These are phyloP conservation scores for Intubia oerlemansii DNA, from an alignment of 2,329 filamentous ascomycete species.

Conservation along the genomic window DNA sequence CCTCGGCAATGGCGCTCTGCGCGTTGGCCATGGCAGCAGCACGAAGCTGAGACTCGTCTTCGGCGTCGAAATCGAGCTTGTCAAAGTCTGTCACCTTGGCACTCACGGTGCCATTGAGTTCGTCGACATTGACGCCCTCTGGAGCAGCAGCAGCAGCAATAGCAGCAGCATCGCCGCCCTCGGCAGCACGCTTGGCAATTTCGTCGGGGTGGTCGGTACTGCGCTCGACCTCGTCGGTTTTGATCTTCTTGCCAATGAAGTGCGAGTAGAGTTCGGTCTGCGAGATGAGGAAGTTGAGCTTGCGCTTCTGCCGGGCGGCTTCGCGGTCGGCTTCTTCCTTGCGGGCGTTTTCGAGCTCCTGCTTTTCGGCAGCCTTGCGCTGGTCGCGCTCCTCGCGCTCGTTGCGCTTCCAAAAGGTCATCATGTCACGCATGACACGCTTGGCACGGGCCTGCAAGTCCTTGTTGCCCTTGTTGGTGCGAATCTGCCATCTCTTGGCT, in stretches of 20 bases:
- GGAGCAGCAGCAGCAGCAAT: too few relatives aligned
- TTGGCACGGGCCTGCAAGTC: constrained; percentile 93
- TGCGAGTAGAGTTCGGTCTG: constrained; percentile 98
- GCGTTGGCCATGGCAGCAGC: constrained; percentile 87
- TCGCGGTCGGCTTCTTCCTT: constrained; percentile 95
- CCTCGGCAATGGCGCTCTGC: constrained; percentile 85
- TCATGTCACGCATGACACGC: constrained; percentile 98
- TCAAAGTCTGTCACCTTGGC: constrained; percentile 82
- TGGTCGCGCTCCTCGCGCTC: constrained; percentile 92
- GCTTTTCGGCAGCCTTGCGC: constrained; percentile 80
- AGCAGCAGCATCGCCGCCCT: not conserved
- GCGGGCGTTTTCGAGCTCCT: constrained; percentile 89
- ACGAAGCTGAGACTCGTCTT: constrained; percentile 64
- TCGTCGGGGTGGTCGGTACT: constrained; percentile 68
- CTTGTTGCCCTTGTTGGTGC: constrained; percentile 96
- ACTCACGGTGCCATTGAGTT: constrained; percentile 28
- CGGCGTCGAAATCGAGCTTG: constrained; percentile 85
- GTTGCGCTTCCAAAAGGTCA: constrained; percentile 98
- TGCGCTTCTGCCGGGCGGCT: constrained; percentile 90
- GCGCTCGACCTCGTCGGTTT: constrained; percentile 83
- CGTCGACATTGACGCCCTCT: constrained; percentile 1
- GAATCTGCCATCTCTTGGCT: constrained; percentile 87
- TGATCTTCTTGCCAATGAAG: constrained; percentile 98
- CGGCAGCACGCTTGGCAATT: constrained; percentile 26
- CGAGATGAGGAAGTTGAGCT: constrained; percentile 97